Evolutionary conservation across 139 green algal genomes (phyloP).

Genomic region (Desmodesmus armatus): DNA sequence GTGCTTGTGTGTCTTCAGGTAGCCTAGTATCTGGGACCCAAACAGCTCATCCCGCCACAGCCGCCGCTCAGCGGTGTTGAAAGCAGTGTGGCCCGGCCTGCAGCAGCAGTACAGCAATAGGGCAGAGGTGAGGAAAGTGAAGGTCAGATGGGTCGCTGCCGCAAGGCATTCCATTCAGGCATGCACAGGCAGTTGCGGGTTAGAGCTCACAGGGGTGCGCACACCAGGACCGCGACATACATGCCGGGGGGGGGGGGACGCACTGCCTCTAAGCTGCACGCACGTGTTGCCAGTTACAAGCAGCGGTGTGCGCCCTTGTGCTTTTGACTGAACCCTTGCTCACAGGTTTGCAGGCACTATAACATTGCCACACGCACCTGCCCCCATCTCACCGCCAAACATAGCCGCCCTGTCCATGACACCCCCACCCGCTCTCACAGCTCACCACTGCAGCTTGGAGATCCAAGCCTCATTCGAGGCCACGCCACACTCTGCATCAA

Average conservation of each 20-base stretch:
- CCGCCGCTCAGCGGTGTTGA: constrained; percentile 21
- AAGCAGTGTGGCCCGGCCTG: constrained; percentile 51
- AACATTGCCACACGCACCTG: too few species aligned
- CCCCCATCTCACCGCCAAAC: too few species aligned
- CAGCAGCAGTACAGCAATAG: not conserved
- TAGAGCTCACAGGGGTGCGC: not conserved
- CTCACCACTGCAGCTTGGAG: constrained; percentile 47
- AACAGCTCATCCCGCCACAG: constrained; percentile 41
- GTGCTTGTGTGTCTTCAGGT: constrained; percentile 32
- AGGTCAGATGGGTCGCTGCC: not conserved
- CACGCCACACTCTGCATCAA: constrained; percentile 69
- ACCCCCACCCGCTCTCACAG: too few species aligned
- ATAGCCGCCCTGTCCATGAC: too few species aligned
- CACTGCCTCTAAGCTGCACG: too few species aligned
- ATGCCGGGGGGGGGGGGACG: not conserved
- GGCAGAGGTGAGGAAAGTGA: not conserved
- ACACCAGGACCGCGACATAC: not conserved
- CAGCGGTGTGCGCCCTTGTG: too few species aligned
- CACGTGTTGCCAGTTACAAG: too few species aligned
- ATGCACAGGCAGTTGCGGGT: not conserved
- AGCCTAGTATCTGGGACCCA: constrained; percentile 27
- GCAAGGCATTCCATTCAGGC: not conserved
- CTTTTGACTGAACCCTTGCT: too few species aligned
- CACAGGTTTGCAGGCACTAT: too few species aligned
- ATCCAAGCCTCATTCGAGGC: constrained; percentile 70